Percentiles rank a stretch among this genome's conserved stretches.
These are phyloP conservation scores for Xylariaceae sp. DNA, from an alignment of 2,329 filamentous ascomycete species.

Conservation along the genomic window DNA sequence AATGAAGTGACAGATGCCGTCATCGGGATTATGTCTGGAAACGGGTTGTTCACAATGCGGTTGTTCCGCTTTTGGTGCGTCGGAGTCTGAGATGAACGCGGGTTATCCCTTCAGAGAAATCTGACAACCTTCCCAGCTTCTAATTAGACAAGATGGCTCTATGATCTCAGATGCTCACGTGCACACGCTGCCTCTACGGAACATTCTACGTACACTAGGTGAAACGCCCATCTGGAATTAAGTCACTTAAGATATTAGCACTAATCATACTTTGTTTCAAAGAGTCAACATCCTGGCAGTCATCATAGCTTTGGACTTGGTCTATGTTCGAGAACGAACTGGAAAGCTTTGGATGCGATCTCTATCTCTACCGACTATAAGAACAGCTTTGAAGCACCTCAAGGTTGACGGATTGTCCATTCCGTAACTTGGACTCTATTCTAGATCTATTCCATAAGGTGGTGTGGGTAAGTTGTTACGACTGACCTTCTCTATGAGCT, in stretches of 20 bases:
- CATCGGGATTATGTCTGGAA: not conserved
- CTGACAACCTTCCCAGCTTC: no score
- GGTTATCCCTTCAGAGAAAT: no score
- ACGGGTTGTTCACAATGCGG: no score
- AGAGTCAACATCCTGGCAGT: not conserved
- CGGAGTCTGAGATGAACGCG: no score
- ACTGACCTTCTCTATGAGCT: slow-evolving; percentile 14
- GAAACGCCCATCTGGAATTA: no score
- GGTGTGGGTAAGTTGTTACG: not conserved
- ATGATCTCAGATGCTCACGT: not conserved
- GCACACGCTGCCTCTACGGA: no score
- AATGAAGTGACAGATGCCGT: not conserved
- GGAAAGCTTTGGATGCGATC: not conserved
- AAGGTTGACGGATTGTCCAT: not conserved
- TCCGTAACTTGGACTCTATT: not conserved
- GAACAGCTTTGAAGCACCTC: not conserved
- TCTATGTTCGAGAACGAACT: no score
- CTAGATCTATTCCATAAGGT: not conserved
- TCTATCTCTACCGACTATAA: not conserved
- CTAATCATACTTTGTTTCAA: not conserved
- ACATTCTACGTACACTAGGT: no score
- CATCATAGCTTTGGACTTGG: no score
- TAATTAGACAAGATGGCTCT: not conserved
- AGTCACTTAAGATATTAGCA: not conserved
- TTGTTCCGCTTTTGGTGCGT: no score